Conservation (phyloP, 176 grass and related monocot genomes). For the Zea luxurians region DNA sequence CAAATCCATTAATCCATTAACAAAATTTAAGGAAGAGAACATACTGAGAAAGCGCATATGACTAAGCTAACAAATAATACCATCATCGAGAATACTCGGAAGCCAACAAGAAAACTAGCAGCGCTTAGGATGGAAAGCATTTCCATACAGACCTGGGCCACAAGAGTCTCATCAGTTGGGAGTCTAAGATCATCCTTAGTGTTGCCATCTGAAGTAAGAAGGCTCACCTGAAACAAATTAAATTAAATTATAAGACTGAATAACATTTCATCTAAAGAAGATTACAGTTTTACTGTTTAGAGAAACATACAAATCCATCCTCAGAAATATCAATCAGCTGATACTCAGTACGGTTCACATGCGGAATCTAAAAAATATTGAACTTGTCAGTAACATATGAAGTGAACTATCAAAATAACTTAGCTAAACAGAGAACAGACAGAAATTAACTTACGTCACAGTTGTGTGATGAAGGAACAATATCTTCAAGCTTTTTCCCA, state of each 20-base stretch:
- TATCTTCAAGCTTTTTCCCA: constrained; percentile 95
- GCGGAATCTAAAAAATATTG: constrained; percentile 57
- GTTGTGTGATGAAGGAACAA: constrained; percentile 93
- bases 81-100: neutral
- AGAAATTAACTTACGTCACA: constrained; percentile 71
- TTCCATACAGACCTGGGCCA: constrained; percentile 57
- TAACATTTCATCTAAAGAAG: neutral
- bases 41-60: neutral
- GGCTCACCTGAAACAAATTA: constrained; percentile 65
- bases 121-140: neutral
- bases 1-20: neutral
- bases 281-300: neutral
- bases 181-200: constrained; percentile 96
- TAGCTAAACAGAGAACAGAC: constrained; percentile 13
- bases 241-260: constrained; percentile 18
- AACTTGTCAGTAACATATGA: neutral
- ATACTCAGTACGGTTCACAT: constrained; percentile 88
- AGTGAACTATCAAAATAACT: constrained; percentile 17
- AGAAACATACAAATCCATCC: constrained; percentile 86
- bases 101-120: neutral
- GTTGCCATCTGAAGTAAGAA: constrained; percentile 74
- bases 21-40: neutral
- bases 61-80: neutral
- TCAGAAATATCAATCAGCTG: constrained; percentile 97
- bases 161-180: constrained; percentile 75